These are phyloP conservation scores for Xylaria polymorpha DNA, from an alignment of 2,329 filamentous ascomycete genomes.

Conservation along the genomic window DNA sequence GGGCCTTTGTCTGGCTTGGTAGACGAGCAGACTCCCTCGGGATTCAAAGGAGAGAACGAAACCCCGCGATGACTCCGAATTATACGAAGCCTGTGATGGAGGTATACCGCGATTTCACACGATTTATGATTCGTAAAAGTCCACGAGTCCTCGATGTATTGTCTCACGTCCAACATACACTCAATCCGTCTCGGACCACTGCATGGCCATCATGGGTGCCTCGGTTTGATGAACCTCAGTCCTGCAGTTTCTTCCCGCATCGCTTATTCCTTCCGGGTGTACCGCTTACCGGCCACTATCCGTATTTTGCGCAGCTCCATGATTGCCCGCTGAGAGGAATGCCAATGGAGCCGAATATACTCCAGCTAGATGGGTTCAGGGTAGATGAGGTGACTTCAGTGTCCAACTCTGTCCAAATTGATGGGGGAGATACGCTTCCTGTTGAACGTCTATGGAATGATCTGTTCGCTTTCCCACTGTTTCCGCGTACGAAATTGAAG, in stretches of 20 bases:
- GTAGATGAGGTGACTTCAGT: constrained; percentile 6
- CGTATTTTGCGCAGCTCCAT: neutral
- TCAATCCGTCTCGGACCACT: neutral
- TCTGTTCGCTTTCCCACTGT: constrained; percentile 17
- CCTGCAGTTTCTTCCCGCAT: constrained; percentile 20
- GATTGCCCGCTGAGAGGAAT: constrained; percentile 9
- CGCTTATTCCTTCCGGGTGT: constrained; percentile 19
- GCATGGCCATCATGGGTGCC: constrained; percentile 20
- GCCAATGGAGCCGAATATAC: constrained; percentile 1
- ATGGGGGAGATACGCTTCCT: neutral
- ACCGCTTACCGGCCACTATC: constrained; percentile 2
- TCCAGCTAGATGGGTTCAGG: constrained; percentile 15
- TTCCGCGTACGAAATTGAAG: constrained; percentile 13
- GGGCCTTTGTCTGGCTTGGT: constrained; percentile 5
- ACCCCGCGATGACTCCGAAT: constrained; percentile 21
- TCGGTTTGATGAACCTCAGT: constrained; percentile 13
- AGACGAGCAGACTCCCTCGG: neutral
- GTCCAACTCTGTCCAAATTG: neutral
- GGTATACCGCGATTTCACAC: constrained; percentile 20
- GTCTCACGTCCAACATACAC: constrained; percentile 20
- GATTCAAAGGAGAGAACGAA: constrained; percentile 7
- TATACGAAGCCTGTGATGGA: constrained; percentile 22
- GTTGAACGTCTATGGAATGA: constrained; percentile 14
- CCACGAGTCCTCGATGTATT: constrained; percentile 12
- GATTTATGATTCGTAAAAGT: constrained; percentile 21